Evolutionary conservation across 129 eudicot genomes (phyloP).

Genomic region (Centrapalus pauciflorus): DNA sequence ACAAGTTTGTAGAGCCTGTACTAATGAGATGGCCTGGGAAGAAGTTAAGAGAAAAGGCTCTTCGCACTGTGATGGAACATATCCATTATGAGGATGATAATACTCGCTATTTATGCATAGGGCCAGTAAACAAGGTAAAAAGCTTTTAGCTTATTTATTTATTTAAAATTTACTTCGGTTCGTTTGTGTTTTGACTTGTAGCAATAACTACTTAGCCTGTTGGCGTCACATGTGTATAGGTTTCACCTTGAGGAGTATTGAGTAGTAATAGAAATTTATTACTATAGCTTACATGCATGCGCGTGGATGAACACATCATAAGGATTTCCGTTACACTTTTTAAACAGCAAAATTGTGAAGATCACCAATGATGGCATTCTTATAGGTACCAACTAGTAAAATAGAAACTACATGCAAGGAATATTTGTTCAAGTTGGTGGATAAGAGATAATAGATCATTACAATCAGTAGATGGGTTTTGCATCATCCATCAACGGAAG

Average conservation of each 20-base stretch:
- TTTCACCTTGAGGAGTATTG: no score
- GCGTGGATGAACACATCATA: no score
- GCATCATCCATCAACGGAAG: neutral
- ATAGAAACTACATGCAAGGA: neutral
- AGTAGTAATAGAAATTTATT: no score
- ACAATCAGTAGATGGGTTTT: neutral
- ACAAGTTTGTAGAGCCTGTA: conserved; percentile 71
- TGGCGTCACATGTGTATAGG: no score
- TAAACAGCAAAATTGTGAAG: no score
- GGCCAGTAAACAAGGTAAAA: conserved; percentile 85
- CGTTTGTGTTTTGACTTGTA: neutral
- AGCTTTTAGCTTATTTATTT: neutral
- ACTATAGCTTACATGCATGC: no score
- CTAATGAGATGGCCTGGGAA: conserved; percentile 82
- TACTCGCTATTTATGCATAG: conserved; percentile 86
- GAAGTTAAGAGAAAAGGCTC: conserved; percentile 78
- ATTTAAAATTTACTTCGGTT: no score
- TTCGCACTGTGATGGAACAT: conserved; percentile 67
- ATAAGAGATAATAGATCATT: neutral
- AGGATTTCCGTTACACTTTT: no score
- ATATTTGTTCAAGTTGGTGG: neutral
- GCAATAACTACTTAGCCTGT: no score
- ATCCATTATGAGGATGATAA: conserved; percentile 94
- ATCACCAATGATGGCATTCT: neutral
- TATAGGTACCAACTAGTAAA: neutral